These are phyloP conservation scores for Fusarium illudens DNA, from an alignment of 2,329 filamentous ascomycete genomes.

Conservation along the genomic window DNA sequence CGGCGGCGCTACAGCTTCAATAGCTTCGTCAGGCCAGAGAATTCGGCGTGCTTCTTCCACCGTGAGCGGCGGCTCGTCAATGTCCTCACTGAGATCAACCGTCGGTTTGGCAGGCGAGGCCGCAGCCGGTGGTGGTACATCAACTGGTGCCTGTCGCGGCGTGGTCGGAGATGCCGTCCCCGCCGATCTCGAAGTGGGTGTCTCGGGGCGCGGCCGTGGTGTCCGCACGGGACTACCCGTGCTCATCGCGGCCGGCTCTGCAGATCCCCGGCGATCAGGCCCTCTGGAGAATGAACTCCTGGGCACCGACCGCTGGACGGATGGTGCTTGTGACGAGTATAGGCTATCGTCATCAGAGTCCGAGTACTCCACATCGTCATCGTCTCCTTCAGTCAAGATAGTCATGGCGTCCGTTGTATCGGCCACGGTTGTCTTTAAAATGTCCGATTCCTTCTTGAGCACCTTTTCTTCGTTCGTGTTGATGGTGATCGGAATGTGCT, in stretches of 20 bases:
- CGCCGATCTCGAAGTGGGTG: conserved; percentile 32
- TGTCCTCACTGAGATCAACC: conserved; percentile 20
- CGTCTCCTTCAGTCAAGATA: conserved; percentile 43
- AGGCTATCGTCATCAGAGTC: conserved; percentile 39
- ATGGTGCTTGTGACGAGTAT: conserved; percentile 31
- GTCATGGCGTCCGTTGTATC: conserved; percentile 45
- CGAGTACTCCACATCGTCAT: conserved; percentile 35
- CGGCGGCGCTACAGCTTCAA: conserved; percentile 26
- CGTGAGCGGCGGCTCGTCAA: conserved; percentile 48
- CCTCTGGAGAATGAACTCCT: conserved; percentile 21
- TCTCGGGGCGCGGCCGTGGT: conserved; percentile 28
- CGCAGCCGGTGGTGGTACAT: background rate
- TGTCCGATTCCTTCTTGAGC: conserved; percentile 43
- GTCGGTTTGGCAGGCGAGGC: conserved; percentile 16
- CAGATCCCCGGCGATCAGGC: conserved; percentile 19
- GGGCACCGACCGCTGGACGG: conserved; percentile 23
- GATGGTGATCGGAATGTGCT: conserved; percentile 34
- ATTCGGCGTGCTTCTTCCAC: conserved; percentile 52
- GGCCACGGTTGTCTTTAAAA: conserved; percentile 40
- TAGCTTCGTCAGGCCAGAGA: conserved; percentile 49
- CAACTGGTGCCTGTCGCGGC: conserved; percentile 28
- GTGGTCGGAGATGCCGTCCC: conserved; percentile 28
- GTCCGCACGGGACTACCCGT: conserved; percentile 30
- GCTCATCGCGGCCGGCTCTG: conserved; percentile 23
- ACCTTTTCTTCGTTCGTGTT: conserved; percentile 49